phyloP scores from a whole-genome alignment of 306 rosid genomes.

The Lathyrus aphaca region DNA sequence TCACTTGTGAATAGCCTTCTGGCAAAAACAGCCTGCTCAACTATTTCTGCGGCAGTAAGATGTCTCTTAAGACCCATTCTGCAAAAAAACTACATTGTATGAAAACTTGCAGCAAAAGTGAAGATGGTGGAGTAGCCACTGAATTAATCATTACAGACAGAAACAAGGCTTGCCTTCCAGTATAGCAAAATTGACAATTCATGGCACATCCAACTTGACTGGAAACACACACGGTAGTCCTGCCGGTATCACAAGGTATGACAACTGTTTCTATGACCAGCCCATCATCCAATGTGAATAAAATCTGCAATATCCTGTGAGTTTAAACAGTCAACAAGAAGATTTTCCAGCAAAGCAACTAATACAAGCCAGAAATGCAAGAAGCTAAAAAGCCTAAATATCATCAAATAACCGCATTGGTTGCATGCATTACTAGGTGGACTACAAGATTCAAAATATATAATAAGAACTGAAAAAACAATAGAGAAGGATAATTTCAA shows the following conservation, averaged over 20 bases:
- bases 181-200: conserved; percentile 95
- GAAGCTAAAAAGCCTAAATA: conserved; percentile 18
- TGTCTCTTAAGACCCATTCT: conserved; percentile 95
- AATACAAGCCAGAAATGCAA: conserved; percentile 6
- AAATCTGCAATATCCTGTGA: conserved; percentile 93
- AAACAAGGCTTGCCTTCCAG: conserved; percentile 74
- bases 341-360: conserved; percentile 45
- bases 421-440: background rate
- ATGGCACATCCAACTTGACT: conserved; percentile 98
- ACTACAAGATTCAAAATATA: conserved; percentile 15
- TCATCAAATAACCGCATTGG: conserved; percentile 13
- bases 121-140: background rate
- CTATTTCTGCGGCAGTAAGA: conserved; percentile 89
- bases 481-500: conserved; percentile 49
- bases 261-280: conserved; percentile 82
- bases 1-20: conserved; percentile 73
- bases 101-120: conserved; percentile 32
- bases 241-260: conserved; percentile 79
- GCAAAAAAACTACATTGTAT: conserved; percentile 43
- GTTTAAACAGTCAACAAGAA: conserved; percentile 65
- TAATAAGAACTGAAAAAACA: conserved; percentile 20
- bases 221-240: conserved; percentile 92
- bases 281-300: conserved; percentile 81
- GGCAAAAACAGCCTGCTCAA: conserved; percentile 88
- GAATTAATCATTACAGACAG: conserved; percentile 25